phyloP scores from a whole-genome alignment of 371 early-diverging fungal genomes.

The Mortierella sp. region DNA sequence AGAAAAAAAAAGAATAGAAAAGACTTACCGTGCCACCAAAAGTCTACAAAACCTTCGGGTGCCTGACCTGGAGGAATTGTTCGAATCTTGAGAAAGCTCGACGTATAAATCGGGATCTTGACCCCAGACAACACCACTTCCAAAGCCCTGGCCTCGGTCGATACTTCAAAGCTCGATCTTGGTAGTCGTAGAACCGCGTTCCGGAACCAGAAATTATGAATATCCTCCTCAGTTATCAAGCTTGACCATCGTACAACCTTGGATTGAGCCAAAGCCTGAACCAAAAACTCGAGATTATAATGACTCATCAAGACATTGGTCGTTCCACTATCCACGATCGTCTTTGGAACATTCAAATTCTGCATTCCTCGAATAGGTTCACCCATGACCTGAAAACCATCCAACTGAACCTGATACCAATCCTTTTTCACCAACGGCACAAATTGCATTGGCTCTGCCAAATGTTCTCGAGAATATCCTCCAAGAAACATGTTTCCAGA shows the following conservation, averaged over 20 bases:
- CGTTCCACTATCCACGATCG: slow-evolving; percentile 56
- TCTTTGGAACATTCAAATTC: slow-evolving; percentile 49
- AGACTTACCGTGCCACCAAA: slow-evolving; percentile 48
- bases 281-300: slow-evolving; percentile 49
- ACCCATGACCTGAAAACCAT: slow-evolving; percentile 54
- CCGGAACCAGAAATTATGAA: slow-evolving; percentile 42
- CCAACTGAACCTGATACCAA: slow-evolving; percentile 54
- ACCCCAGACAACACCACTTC: slow-evolving; percentile 40
- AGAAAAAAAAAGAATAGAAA: too few species aligned
- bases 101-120: slow-evolving; percentile 40
- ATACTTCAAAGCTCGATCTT: slow-evolving; percentile 33
- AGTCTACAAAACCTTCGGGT: slow-evolving; percentile 39
- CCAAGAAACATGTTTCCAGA: slow-evolving; percentile 51
- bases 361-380: slow-evolving; percentile 32
- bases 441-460: slow-evolving; percentile 43
- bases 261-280: slow-evolving; percentile 48
- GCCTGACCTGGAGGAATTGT: slow-evolving; percentile 29
- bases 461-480: slow-evolving; percentile 31
- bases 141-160: slow-evolving; percentile 27
- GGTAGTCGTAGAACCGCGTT: slow-evolving; percentile 46
- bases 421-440: slow-evolving; percentile 41
- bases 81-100: slow-evolving; percentile 38
- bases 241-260: slow-evolving; percentile 27
- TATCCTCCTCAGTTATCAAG: slow-evolving; percentile 34
- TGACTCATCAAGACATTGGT: slow-evolving; percentile 55